A percentile compares a stretch with the other conserved stretches of the same genome.
Conservation (phyloP, 306 rosid genomes). For the Cajanus cajan region DNA sequence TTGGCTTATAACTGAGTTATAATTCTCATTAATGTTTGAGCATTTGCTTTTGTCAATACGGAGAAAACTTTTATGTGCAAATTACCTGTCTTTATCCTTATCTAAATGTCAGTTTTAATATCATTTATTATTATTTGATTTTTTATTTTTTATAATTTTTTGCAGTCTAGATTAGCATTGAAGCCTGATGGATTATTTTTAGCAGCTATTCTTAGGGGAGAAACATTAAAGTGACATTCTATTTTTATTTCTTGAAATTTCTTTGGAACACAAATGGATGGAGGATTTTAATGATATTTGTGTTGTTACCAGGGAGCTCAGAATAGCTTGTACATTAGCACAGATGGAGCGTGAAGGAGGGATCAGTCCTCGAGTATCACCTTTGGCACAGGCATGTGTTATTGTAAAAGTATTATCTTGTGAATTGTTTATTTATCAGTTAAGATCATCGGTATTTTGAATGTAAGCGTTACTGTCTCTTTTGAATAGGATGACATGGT, state of each 20-base stretch:
- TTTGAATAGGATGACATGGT: too few relatives aligned
- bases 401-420: not conserved
- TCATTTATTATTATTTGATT: conserved; percentile 12
- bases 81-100: not conserved
- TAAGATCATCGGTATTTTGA: not conserved
- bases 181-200: conserved; percentile 96
- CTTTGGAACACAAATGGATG: conserved; percentile 19
- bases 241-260: conserved; percentile 12
- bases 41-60: not conserved
- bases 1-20: not conserved
- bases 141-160: conserved; percentile 33
- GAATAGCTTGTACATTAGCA: conserved; percentile 96
- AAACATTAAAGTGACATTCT: conserved; percentile 66
- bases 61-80: not conserved
- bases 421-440: not conserved
- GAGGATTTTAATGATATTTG: conserved; percentile 26
- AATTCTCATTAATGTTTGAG: not conserved
- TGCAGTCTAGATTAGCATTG: conserved; percentile 88
- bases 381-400: conserved; percentile 80
- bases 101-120: not conserved
- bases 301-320: conserved; percentile 69
- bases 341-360: conserved; percentile 99
- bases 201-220: conserved; percentile 93
- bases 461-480: conserved; percentile 12
- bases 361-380: conserved; percentile 89